Base-by-base conservation (phyloP, 2,329 filamentous ascomycete species). In the Hymenoscyphus salicellus region DNA sequence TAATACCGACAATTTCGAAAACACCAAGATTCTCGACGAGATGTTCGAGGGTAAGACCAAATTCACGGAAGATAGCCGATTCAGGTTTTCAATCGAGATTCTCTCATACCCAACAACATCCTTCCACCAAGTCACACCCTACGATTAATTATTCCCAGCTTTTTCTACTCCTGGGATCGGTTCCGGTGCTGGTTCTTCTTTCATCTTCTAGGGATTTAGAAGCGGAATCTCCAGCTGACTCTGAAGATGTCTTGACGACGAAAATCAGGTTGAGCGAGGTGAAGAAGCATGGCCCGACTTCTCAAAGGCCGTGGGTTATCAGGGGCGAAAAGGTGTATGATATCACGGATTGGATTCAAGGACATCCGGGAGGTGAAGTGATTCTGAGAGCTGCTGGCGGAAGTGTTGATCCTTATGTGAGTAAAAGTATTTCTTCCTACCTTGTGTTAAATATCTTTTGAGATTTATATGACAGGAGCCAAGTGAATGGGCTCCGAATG, bases 291-390 rank as follows among this genome's bases (percentile, higher is more conserved):
- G 81, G 83, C n/a, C 77, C 78, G 20, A 78, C 79, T 23, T 84
- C 86, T 0, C 72, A 80, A 1, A 75, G 79, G 10, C 86, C 86
- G 2, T 90, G 88, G 88, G 83, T 90, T 3, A 85, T 84, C n/a
- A 81, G 82, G 61, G 84, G 81, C 28, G 84, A 85, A 72, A 84
- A 85, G 63, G 86, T 90, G 23, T 90, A 90, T 79, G 84, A 90
- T 71, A 90, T 90, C 61, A 90, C 87, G 0, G 85, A 89, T 60
- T 90, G 87, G 86, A 77, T 90, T 26, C 78, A 80, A 1, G 85
- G 82, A 0, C 88, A 90, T 72, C 88, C 88, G 0, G 88, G 88
- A 3, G 88, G 88, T 52, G 84, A 89, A 61, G 86, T 90, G 16
- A 90, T 90, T 65, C 78, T 90, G 8, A 82, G 84, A 33, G 88